Percentiles rank a stretch among this genome's conserved stretches.
Conservation (phyloP, 78 protist genomes). For the Dictyostelium citrinum region DNA sequence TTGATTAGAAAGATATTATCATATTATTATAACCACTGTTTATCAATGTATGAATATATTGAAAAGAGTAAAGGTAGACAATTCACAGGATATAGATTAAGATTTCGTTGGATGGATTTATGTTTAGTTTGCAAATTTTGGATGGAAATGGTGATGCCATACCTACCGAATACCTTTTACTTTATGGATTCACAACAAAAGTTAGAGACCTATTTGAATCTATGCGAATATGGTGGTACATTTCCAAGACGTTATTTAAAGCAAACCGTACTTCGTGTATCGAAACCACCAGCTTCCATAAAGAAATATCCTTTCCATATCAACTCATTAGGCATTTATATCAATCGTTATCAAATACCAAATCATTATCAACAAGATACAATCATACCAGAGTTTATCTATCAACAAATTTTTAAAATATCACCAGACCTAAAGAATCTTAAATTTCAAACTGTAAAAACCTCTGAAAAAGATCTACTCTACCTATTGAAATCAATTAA, state of each 20-base stretch:
- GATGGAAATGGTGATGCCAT: slow-evolving; percentile 1
- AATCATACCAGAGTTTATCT: background rate
- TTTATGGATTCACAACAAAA: background rate
- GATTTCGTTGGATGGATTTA: background rate
- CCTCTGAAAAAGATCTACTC: background rate
- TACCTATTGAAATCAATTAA: background rate
- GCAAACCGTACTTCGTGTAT: background rate
- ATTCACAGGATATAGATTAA: background rate
- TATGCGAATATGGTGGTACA: background rate
- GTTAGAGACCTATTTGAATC: background rate
- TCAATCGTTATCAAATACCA: background rate
- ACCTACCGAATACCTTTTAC: background rate
- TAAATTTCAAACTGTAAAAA: background rate
- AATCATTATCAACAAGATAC: background rate
- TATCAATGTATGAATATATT: background rate
- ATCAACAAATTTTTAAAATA: background rate
- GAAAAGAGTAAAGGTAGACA: background rate
- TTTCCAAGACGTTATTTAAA: slow-evolving; percentile 2
- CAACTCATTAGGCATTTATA: background rate
- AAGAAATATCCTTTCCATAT: background rate
- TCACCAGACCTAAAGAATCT: background rate
- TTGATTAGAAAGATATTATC: slow-evolving; percentile 6
- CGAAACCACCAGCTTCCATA: background rate
- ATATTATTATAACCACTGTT: slow-evolving; percentile 3
- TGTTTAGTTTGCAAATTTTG: slow-evolving; percentile 21